Evolutionary conservation across 805 yeast species (phyloP).

Genomic region (Pichia paraexigua): DNA sequence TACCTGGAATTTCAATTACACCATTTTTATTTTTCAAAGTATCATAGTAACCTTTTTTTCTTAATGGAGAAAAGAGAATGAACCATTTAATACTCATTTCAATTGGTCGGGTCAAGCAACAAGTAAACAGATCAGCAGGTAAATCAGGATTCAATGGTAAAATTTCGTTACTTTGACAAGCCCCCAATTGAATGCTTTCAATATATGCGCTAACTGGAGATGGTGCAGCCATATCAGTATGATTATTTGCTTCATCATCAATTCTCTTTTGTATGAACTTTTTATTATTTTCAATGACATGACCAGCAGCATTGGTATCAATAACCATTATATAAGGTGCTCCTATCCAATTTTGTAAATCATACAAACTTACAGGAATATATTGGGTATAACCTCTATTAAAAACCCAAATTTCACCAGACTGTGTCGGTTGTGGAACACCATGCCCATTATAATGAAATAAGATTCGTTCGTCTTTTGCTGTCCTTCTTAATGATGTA

Average conservation of each 20-base stretch:
- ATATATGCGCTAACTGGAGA: slow-evolving; percentile 63
- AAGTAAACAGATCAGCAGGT: slow-evolving; percentile 93
- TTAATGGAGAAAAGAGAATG: slow-evolving; percentile 70
- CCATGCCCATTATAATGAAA: slow-evolving; percentile 98
- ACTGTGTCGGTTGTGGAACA: slow-evolving; percentile 92
- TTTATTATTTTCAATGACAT: slow-evolving; percentile 82
- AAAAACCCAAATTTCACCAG: slow-evolving; percentile 98
- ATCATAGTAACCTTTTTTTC: slow-evolving; percentile 41
- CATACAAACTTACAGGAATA: slow-evolving; percentile 92
- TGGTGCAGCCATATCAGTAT: slow-evolving; percentile 41
- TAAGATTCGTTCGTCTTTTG: slow-evolving; percentile 86
- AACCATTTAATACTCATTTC: slow-evolving; percentile 92
- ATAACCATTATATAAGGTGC: slow-evolving; percentile 94
- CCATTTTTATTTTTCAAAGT: slow-evolving; percentile 42
- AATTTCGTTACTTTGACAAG: slow-evolving; percentile 79
- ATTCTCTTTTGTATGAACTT: slow-evolving; percentile 84
- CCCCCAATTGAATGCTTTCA: slow-evolving; percentile 89
- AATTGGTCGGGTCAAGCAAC: slow-evolving; percentile 92
- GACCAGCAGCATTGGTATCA: slow-evolving; percentile 93
- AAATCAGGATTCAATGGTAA: slow-evolving; percentile 89
- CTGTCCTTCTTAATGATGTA: slow-evolving; percentile 77
- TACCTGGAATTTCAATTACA: slow-evolving; percentile 75
- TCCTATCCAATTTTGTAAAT: slow-evolving; percentile 93
- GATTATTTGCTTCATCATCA: slow-evolving; percentile 70
- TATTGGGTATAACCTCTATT: slow-evolving; percentile 96